phyloP scores from a whole-genome alignment of 768 basidiomycete genomes.

The Hericium erinaceus region DNA sequence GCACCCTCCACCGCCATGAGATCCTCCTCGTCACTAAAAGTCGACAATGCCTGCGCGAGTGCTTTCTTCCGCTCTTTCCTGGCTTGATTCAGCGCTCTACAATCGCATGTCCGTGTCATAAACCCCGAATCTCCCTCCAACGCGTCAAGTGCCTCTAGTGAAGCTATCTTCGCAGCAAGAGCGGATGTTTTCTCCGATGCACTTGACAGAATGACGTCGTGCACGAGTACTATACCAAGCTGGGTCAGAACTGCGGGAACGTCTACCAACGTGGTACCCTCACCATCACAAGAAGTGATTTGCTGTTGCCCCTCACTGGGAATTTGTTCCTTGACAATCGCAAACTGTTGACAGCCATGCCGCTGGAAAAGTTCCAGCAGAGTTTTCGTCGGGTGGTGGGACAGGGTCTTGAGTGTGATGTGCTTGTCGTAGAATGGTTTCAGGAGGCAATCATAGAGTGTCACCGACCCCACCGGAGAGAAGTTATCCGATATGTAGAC shows the following conservation, averaged over 20 bases:
- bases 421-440: slow-evolving; percentile 75
- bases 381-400: slow-evolving; percentile 69
- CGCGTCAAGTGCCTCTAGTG: slow-evolving; percentile 57
- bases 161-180: slow-evolving; percentile 52
- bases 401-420: slow-evolving; percentile 61
- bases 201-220: slow-evolving; percentile 53
- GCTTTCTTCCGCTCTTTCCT: slow-evolving; percentile 32
- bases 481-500: slow-evolving; percentile 71
- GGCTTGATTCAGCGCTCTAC: slow-evolving; percentile 31
- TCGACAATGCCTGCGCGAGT: slow-evolving; percentile 20
- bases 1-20: slow-evolving; percentile 3
- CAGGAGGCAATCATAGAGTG: slow-evolving; percentile 57
- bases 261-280: slow-evolving; percentile 10
- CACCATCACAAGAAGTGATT: slow-evolving; percentile 44
- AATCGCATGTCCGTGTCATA: slow-evolving; percentile 58
- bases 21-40: slow-evolving; percentile 15
- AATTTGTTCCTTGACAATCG: slow-evolving; percentile 26
- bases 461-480: slow-evolving; percentile 48
- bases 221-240: slow-evolving; percentile 48
- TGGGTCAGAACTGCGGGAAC: neutral
- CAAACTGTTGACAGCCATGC: slow-evolving; percentile 60
- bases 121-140: slow-evolving; percentile 57
- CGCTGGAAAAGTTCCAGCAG: slow-evolving; percentile 67
- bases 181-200: slow-evolving; percentile 41
- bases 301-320: slow-evolving; percentile 34